Base-by-base conservation (phyloP, 768 basidiomycete genomes). In the Tricholoma hemisulphureum region DNA sequence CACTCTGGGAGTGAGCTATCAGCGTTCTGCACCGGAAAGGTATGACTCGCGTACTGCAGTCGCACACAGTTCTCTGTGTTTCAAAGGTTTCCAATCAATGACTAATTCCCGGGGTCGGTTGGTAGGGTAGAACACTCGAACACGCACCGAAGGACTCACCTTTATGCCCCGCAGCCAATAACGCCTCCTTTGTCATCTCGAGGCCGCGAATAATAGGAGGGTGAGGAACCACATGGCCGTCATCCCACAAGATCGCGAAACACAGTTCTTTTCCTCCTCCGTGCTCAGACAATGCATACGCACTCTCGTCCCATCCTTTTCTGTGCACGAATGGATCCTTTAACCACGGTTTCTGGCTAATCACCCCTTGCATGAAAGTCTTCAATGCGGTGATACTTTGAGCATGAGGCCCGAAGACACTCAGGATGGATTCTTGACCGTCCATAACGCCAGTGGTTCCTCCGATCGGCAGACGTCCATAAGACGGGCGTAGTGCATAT, bases 341-440 rank as follows among this genome's bases (percentile, higher is more conserved):
- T 3, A 78, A 63, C 91, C 91, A 92, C 3, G 90, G 86, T 58
- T 81, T 74, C 23, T 74, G 65, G 60, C 77, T 80, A 14, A 87
- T 63, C 21, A 95, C 80, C 1, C 83, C 79, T 67, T 87, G 78
- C 69, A 83, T 81, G 71, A 94, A 93, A 0, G 70, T 61, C 65
- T 83, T 86, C 55, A 94, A 69, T n/a, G 81, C 88, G 9, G 68
- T 73, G 48, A 92, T 60, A 31, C 82, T 82, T 41, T 72, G 75
- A 2, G 83, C 74, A 51, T 93, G 74, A 5, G 93, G 93, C 0
- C 93, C 93, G 10, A 93, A 76, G 26, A 92, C 88, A 2, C 89
- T 89, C 4, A 75, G 74, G 24, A 90, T 64, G 14, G 86, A 83
- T 58, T 92, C 89, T 66, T 88, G 84, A 20, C 92, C 92, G 67